These are phyloP conservation scores for Thraustochytrium striatum DNA, from an alignment of 352 stramenopile species.

Conservation along the genomic window DNA sequence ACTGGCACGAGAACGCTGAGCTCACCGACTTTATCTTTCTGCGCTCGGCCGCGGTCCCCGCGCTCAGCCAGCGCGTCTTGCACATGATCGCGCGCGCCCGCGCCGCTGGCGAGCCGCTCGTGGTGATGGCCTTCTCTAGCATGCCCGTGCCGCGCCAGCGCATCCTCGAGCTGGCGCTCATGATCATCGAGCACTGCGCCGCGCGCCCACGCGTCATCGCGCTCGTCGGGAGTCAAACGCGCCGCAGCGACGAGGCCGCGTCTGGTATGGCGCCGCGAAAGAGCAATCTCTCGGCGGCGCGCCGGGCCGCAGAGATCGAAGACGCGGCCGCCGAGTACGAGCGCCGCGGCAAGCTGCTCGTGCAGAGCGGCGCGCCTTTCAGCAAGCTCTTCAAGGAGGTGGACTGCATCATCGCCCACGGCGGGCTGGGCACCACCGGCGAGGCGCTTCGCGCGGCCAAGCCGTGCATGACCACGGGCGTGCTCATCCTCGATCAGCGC, in stretches of 20 bases:
- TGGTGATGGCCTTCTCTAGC: constrained; percentile 34
- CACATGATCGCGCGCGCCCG: background rate
- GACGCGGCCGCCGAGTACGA: background rate
- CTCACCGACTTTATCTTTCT: constrained; percentile 50
- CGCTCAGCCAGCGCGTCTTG: background rate
- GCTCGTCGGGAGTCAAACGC: constrained; percentile 35
- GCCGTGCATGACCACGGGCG: constrained; percentile 37
- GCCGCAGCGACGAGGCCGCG: constrained; percentile 11
- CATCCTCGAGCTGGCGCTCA: constrained; percentile 41
- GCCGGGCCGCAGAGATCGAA: background rate
- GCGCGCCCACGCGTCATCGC: constrained; percentile 23
- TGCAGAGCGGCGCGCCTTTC: constrained; percentile 38
- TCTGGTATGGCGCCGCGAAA: no score
- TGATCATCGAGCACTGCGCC: constrained; percentile 33
- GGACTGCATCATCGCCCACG: constrained; percentile 38
- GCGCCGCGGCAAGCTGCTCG: background rate
- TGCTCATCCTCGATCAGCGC: constrained; percentile 46
- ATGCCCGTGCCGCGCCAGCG: constrained; percentile 28
- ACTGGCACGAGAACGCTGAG: constrained; percentile 34
- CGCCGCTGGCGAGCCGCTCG: background rate
- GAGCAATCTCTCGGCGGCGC: no score
- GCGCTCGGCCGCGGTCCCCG: constrained; percentile 1
- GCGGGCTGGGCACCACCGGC: constrained; percentile 37
- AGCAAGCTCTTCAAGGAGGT: constrained; percentile 35
- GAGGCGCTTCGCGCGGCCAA: constrained; percentile 26